Evolutionary conservation across 805 yeast species (phyloP), one percentile per base, ranked within the genome.

Genomic region (Scheffersomyces spartinae): DNA sequence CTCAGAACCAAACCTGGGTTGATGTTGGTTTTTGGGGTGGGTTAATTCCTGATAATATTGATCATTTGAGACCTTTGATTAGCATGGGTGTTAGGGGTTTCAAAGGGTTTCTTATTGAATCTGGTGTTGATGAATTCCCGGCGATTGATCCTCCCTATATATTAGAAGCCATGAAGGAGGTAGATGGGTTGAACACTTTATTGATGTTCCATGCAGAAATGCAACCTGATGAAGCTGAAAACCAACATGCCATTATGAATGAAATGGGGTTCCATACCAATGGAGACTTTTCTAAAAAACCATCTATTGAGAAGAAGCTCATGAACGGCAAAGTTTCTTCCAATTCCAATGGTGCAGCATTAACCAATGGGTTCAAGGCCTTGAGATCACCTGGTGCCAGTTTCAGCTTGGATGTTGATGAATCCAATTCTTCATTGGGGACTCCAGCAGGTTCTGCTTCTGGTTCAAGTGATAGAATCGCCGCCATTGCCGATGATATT

Each of bases 11-110:
- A 50, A 68, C 83, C 30, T 86, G 94, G 93, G 91, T 82, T 17
- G 95, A 86, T 46, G 82, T 80, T 6, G 96, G 85, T 0, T 85
- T 88, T 47, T 88, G 96, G 96, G 97, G 96, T 26, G 97, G 96
- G 1, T 58, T 86, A 32, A 71, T 86, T 20, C 97, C 97, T 6
- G 67, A 64, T 32, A 86, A 86, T 49, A 44, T 78, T 29, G 54
- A 62, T 7, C 74, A 82, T 39, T 60, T 86, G 36, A 58, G 65
- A 13, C 94, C 95, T 0, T 63, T 86, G 42, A 74, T 85, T 32
- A 54, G 73, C 30, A 74, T 81, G 34, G 97, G 97, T 25, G 95
- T 88, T 5, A 64, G 95, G 22, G 97, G 97, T 1, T 86, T 86
- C 60, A 86, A 86, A 49, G 91, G 94, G 17, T 88, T 86, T 41